Evolutionary conservation across 495 filamentous ascomycete species (phyloP).

Genomic region (Penicillium pancosmium): DNA sequence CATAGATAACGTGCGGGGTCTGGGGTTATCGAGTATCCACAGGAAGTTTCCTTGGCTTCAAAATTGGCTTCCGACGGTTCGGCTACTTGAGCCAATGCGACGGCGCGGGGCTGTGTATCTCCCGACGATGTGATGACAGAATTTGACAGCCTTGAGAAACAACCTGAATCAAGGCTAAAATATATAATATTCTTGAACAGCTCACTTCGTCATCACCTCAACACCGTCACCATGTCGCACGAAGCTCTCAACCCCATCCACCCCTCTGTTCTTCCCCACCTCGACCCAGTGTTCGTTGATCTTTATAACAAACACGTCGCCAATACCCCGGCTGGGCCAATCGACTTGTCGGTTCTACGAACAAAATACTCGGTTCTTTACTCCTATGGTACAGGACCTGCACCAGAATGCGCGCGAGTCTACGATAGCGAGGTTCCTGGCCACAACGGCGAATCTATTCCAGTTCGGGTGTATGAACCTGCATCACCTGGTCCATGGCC

Average conservation of each 20-base stretch:
- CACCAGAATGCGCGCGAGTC: conserved; percentile 27
- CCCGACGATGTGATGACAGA: neutral
- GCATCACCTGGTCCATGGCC: conserved; percentile 45
- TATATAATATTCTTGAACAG: conserved; percentile 9
- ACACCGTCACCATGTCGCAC: conserved; percentile 21
- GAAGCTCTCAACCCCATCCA: conserved; percentile 38
- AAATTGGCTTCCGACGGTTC: conserved; percentile 16
- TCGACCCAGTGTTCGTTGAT: conserved; percentile 32
- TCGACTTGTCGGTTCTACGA: conserved; percentile 29
- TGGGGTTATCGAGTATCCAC: neutral
- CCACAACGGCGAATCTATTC: conserved; percentile 42
- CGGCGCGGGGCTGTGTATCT: conserved; percentile 5
- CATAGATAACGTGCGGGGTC: conserved; percentile 34
- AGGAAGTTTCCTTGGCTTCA: neutral
- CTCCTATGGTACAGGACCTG: conserved; percentile 33
- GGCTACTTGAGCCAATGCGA: conserved; percentile 20
- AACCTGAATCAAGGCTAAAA: neutral
- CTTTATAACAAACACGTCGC: conserved; percentile 37
- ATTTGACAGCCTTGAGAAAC: neutral
- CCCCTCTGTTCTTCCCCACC: conserved; percentile 27
- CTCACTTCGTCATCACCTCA: neutral
- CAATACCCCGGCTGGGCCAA: conserved; percentile 31
- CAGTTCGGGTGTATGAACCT: conserved; percentile 49
- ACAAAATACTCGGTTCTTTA: conserved; percentile 35
- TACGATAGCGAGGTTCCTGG: conserved; percentile 41